Conservation (phyloP, 805 yeast genomes). For the Candida berthetii region DNA sequence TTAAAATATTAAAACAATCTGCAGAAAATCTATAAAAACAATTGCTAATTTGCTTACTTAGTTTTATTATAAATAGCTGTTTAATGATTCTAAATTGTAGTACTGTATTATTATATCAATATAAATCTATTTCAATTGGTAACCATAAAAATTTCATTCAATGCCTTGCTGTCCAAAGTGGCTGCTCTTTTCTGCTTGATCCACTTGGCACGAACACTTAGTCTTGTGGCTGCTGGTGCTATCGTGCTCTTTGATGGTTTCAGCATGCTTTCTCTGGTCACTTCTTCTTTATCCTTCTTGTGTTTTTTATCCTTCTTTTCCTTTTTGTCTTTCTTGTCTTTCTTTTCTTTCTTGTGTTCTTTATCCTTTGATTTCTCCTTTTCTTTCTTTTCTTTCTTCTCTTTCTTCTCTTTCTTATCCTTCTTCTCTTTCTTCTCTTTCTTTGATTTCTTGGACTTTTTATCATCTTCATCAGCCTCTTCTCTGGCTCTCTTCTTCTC, state of each 20-base stretch:
- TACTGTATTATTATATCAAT: too few species aligned
- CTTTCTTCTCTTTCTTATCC: conserved; percentile 23
- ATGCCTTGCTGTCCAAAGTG: conserved; percentile 80
- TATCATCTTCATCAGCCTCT: conserved; percentile 20
- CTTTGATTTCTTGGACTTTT: conserved; percentile 18
- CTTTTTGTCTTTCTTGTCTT: conserved; percentile 19
- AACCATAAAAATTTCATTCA: conserved; percentile 91
- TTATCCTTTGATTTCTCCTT: conserved; percentile 19
- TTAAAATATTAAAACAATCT: too few species aligned
- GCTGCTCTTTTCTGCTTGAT: conserved; percentile 90
- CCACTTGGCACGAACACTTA: conserved; percentile 76
- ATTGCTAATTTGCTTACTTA: neutral
- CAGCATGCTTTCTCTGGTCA: conserved; percentile 36
- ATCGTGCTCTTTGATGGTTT: conserved; percentile 25
- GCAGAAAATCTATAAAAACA: neutral
- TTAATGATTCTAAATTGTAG: too few species aligned
- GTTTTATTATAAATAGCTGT: neutral
- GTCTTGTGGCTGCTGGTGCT: conserved; percentile 40
- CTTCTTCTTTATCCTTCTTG: conserved; percentile 21
- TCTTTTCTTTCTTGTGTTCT: conserved; percentile 20
- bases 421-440: conserved; percentile 20
- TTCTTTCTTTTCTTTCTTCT: conserved; percentile 19
- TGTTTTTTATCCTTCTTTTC: conserved; percentile 21
- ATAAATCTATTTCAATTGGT: conserved; percentile 34
- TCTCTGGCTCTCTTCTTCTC: conserved; percentile 23